Conservation (phyloP, 2,329 filamentous ascomycete species). For the Pseudopithomyces maydicus region DNA sequence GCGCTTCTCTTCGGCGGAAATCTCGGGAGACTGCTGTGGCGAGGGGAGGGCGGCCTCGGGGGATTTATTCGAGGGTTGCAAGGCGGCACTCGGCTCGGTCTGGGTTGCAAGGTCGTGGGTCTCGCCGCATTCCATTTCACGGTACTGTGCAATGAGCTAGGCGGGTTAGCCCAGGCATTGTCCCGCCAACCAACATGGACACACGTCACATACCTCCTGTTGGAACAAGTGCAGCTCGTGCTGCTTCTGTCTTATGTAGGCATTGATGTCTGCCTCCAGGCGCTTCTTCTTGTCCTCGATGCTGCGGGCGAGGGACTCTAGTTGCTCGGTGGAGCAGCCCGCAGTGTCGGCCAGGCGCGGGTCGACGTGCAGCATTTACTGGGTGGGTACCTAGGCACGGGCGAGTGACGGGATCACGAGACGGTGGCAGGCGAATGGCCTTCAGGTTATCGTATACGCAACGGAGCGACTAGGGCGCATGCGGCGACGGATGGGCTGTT, state of each 20-base stretch:
- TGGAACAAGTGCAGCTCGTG: slow-evolving; percentile 37
- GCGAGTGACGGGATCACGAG: slow-evolving; percentile 25
- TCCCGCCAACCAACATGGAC: slow-evolving; percentile 11
- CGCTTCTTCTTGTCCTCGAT: slow-evolving; percentile 42
- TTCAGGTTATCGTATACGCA: slow-evolving; percentile 11
- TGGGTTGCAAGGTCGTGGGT: slow-evolving; percentile 13
- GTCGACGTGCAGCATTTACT: slow-evolving; percentile 36
- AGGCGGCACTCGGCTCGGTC: background rate
- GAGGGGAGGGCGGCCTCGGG: slow-evolving; percentile 3
- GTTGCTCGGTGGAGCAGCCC: slow-evolving; percentile 37
- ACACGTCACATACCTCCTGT: slow-evolving; percentile 31
- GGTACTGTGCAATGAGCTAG: slow-evolving; percentile 41
- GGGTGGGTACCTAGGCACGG: slow-evolving; percentile 3
- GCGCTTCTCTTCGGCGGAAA: slow-evolving; percentile 19
- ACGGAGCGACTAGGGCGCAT: slow-evolving; percentile 6
- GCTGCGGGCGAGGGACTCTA: slow-evolving; percentile 37
- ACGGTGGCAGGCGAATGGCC: slow-evolving; percentile 17
- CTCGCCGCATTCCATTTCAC: slow-evolving; percentile 34
- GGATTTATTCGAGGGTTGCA: background rate
- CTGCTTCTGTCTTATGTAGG: slow-evolving; percentile 41
- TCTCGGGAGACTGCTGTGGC: slow-evolving; percentile 6
- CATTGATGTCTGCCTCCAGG: slow-evolving; percentile 42
- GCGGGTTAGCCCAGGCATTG: slow-evolving; percentile 28
- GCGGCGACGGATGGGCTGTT: slow-evolving; percentile 14
- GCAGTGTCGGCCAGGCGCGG: slow-evolving; percentile 38